These are phyloP conservation scores for Phytophthora boehmeriae DNA, from an alignment of 352 stramenopile species.

Conservation along the genomic window DNA sequence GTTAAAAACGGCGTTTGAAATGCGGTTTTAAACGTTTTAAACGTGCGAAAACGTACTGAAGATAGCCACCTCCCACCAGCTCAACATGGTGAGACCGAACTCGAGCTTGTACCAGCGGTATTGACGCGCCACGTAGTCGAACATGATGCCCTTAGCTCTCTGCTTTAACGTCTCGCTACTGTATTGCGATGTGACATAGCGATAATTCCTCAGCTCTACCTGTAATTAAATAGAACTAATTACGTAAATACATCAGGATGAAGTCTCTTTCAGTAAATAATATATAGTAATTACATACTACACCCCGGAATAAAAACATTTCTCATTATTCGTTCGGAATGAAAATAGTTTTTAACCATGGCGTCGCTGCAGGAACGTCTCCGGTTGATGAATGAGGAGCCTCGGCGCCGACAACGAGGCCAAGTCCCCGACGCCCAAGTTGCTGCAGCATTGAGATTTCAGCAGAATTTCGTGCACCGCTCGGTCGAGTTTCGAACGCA, in stretches of 20 bases:
- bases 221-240: conserved; percentile 1
- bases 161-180: conserved; percentile 15
- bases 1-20: conserved; percentile 2
- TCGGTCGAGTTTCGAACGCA: conserved; percentile 44
- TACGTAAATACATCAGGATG: not conserved
- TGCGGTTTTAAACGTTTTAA: not conserved
- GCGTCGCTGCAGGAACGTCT: conserved; percentile 49
- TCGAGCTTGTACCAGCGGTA: conserved; percentile 90
- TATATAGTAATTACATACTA: too few species aligned
- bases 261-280: too few species aligned
- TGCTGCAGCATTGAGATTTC: conserved; percentile 42
- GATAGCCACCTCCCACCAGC: conserved; percentile 79
- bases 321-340: too few species aligned
- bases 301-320: too few species aligned
- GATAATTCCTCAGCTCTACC: not conserved
- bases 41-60: conserved; percentile 65
- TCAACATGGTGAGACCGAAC: conserved; percentile 86
- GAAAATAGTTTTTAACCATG: conserved; percentile 21
- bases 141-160: conserved; percentile 41
- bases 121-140: conserved; percentile 63
- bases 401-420: conserved; percentile 49
- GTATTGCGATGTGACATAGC: not conserved
- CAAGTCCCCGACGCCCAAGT: conserved; percentile 55
- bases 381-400: conserved; percentile 44
- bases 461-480: conserved; percentile 48